Evolutionary conservation across 1,284 basidiomycete species (phyloP), one percentile per base, ranked within the genome.

Genomic region (Cryptococcus sp.): DNA sequence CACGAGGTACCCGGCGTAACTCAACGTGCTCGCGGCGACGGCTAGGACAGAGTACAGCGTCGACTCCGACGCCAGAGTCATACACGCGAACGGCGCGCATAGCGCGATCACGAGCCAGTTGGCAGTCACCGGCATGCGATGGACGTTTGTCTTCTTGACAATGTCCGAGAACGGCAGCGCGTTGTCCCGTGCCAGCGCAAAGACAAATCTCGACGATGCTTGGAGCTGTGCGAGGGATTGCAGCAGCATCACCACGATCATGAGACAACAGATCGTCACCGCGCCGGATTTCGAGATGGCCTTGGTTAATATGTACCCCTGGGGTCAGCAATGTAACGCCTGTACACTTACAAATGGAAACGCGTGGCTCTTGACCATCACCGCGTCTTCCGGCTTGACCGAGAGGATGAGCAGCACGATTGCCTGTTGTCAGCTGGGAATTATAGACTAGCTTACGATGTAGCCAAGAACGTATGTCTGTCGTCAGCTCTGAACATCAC

Each of bases 191-290:
- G 76, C 76, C 7, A 76, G 61, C 22, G 78, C 71, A 54, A 76
- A 79, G 19, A 77, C 64, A 69, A 78, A 79, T 51, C 78, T 69
- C 15, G 75, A 75, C 13, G 73, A 72, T 4, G 76, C 72, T 65
- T 78, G 76, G 13, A 79, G 61, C 55, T 77, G 76, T 2, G 76
- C 76, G 39, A 73, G 65, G 30, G 75, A 61, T 63, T 79, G 78
- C 8, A 78, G 54, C 23, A 69, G 51, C 35, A 75, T 64, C 22
- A 69, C 64, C 13, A 75, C 46, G 40, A 76, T 65, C 51, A 74
- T 61, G 10, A 73, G 58, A 23, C 62, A 65, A 54, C 65, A 71
- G 22, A 78, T 63, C 22, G 65, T 63, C 38, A 77, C 69, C 0
- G 76, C 72, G 17, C 66, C 73, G 0, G 49, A 46, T 13, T 58